Conservation (phyloP, 2,329 filamentous ascomycete species). For the Penicillium sp. region DNA sequence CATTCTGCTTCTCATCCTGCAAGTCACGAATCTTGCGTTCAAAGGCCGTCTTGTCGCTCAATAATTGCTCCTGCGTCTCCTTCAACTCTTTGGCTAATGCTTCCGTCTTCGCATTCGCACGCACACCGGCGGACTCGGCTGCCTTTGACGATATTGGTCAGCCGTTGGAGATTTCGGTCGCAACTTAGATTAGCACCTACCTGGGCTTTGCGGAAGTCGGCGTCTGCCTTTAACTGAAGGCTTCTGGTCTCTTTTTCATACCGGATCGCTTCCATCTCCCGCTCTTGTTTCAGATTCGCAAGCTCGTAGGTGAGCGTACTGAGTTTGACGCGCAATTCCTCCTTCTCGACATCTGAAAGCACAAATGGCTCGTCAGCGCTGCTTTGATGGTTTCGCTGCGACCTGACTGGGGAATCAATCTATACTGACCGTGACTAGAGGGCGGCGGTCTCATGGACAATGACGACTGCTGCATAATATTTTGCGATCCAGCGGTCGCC, state of each 20-base stretch:
- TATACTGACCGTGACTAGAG: slow-evolving; percentile 33
- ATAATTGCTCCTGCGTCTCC: slow-evolving; percentile 48
- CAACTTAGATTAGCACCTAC: slow-evolving; percentile 24
- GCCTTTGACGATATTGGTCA: slow-evolving; percentile 27
- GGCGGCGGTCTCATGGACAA: slow-evolving; percentile 31
- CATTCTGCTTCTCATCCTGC: slow-evolving; percentile 64
- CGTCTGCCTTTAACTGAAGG: slow-evolving; percentile 71
- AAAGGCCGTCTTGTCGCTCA: slow-evolving; percentile 51
- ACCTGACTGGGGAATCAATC: background rate
- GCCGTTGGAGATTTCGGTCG: background rate
- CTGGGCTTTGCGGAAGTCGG: slow-evolving; percentile 67
- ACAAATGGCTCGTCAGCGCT: slow-evolving; percentile 6
- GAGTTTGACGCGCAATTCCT: slow-evolving; percentile 82
- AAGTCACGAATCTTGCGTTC: slow-evolving; percentile 51
- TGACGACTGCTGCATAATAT: slow-evolving; percentile 33
- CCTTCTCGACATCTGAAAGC: slow-evolving; percentile 46
- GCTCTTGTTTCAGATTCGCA: slow-evolving; percentile 80
- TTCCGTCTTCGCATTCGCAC: slow-evolving; percentile 51
- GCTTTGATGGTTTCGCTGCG: background rate
- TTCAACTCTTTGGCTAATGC: slow-evolving; percentile 49
- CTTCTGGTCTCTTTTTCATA: slow-evolving; percentile 82
- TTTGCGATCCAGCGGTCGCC: slow-evolving; percentile 29
- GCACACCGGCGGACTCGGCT: slow-evolving; percentile 48
- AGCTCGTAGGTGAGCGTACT: slow-evolving; percentile 84
- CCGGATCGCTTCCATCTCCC: slow-evolving; percentile 69